Evolutionary conservation across 2,329 filamentous ascomycete species (phyloP), one percentile per base, ranked within the genome.

Genomic region (Sporothrix brasiliensis): DNA sequence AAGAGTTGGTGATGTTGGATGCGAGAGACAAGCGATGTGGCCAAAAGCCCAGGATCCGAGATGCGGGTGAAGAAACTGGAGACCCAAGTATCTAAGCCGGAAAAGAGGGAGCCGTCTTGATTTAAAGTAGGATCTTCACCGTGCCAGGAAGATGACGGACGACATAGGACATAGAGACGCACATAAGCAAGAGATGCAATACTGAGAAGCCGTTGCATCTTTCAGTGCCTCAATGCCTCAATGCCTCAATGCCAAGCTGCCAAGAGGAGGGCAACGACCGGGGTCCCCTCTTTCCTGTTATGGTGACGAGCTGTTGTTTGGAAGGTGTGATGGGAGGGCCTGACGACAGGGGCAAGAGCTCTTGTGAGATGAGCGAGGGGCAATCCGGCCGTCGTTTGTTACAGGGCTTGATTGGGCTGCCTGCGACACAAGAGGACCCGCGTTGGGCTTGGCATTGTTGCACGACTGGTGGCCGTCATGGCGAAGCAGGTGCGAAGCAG

Each of bases 221-320:
- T 34, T 34, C 34, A 1, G 9, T 34, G 34, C 34, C 34, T 7
- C 34, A 1, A 34, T 34, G 34, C 34, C 34, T 7, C 30, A 34
- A 34, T 41, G 70, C 24, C 50, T 70, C 69, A 71, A 47, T 63
- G 72, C 71, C 72, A 73, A 73, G 71, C 21, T 70, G 70, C 72
- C 73, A 73, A 74, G 73, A 72, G 50, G 66, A 63, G 58, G 58
- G 56, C 58, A 61, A 58, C 30, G 61, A 66, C 67, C 13, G 69
- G 60, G 66, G 47, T 53, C 72, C 73, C 72, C 72, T 72, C 71
- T 69, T 72, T 72, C 68, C 72, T 30, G 16, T 34, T 70, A 68
- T 69, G 68, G 69, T 60, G 67, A 69, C 44, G 56, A 67, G 54
- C 47, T 54, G 27, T 52, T 49, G 30, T 58, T 58, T 47, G 30